phyloP scores from a whole-genome alignment of 306 rosid genomes.

The Begonia loranthoides region DNA sequence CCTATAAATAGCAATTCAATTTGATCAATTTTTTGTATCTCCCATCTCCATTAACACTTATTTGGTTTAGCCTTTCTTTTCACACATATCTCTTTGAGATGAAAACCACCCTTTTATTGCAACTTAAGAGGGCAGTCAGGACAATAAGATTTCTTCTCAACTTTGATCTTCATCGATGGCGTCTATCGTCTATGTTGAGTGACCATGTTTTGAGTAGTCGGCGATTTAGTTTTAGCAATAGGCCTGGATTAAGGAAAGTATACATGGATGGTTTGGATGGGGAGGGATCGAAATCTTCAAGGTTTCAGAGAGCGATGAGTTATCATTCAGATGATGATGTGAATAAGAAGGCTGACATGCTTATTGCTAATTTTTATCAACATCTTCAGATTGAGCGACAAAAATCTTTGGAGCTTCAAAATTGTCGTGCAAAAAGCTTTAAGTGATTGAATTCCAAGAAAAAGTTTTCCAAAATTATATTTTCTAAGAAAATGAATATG shows the following conservation, averaged over 20 bases:
- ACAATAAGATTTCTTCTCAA: constrained; percentile 38
- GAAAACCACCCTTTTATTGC: constrained; percentile 20
- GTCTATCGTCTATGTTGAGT: constrained; percentile 30
- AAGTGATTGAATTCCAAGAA: neutral
- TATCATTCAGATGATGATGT: constrained; percentile 56
- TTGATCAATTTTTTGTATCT: neutral
- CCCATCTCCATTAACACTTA: neutral
- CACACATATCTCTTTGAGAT: neutral
- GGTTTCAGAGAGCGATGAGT: constrained; percentile 40
- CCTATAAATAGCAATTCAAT: neutral
- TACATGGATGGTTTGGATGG: constrained; percentile 10
- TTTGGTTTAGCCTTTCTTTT: neutral
- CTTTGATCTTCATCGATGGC: constrained; percentile 35
- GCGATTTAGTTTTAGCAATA: constrained; percentile 35
- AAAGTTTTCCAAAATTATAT: no score
- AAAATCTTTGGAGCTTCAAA: constrained; percentile 51
- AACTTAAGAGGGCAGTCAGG: constrained; percentile 42
- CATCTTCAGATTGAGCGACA: constrained; percentile 75
- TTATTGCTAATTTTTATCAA: constrained; percentile 49
- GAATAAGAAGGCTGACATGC: constrained; percentile 52
- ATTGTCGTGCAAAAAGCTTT: constrained; percentile 27
- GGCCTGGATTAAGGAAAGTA: constrained; percentile 27
- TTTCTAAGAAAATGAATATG: no score
- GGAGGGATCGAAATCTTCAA: constrained; percentile 15
- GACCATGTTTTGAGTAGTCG: constrained; percentile 13